phyloP scores from a whole-genome alignment of 805 yeast species.

The Candida multigemmis region DNA sequence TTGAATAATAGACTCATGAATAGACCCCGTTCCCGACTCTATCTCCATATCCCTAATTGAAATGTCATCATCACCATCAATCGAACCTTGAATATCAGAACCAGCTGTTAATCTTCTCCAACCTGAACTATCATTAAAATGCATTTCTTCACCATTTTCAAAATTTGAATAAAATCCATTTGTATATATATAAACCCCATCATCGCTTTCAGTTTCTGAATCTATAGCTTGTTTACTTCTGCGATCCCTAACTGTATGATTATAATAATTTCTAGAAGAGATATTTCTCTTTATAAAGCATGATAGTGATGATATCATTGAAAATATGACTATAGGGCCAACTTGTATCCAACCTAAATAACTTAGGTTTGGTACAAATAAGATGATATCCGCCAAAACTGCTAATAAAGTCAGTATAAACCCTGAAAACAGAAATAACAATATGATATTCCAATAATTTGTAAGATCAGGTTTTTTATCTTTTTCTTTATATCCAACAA shows the following conservation, averaged over 20 bases:
- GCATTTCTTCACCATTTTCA: constrained; percentile 8
- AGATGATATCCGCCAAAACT: constrained; percentile 70
- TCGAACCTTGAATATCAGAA: neutral
- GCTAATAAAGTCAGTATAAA: constrained; percentile 65
- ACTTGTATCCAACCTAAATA: constrained; percentile 86
- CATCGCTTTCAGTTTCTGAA: constrained; percentile 27
- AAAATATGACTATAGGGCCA: constrained; percentile 56
- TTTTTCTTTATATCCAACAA: constrained; percentile 1
- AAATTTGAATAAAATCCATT: constrained; percentile 28
- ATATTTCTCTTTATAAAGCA: constrained; percentile 69
- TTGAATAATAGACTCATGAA: too few species aligned
- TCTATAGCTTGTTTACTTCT: constrained; percentile 6
- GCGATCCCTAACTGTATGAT: constrained; percentile 25
- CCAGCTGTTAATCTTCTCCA: too few species aligned
- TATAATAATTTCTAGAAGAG: constrained; percentile 34
- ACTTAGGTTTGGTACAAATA: constrained; percentile 66
- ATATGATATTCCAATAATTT: constrained; percentile 38
- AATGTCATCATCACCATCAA: constrained; percentile 2
- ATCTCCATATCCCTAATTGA: too few species aligned
- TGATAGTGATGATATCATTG: constrained; percentile 53
- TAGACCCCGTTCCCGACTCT: too few species aligned
- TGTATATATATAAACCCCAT: constrained; percentile 34
- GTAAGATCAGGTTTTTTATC: constrained; percentile 9
- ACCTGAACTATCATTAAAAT: too few species aligned
- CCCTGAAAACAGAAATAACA: constrained; percentile 56